Evolutionary conservation across 1,139 yeast species (phyloP).

Genomic region (Debaryomyces robertsiae): DNA sequence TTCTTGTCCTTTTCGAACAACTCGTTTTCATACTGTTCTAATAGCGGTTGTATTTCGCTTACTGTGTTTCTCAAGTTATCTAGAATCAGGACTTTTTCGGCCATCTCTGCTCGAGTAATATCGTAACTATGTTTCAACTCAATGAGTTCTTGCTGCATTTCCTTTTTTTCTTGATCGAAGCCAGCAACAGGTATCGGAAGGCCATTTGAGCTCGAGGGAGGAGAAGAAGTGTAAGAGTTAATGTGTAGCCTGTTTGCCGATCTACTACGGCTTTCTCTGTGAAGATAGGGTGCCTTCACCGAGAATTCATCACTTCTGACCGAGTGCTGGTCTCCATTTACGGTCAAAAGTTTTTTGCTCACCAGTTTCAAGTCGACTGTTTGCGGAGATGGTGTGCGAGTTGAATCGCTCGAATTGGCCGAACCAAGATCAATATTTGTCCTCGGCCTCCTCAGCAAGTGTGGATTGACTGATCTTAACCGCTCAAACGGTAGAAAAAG

Average conservation of each 20-base stretch:
- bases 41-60: constrained; percentile 46
- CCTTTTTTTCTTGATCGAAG: neutral
- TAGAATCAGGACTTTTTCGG: constrained; percentile 38
- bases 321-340: too few species aligned
- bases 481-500: constrained; percentile 72
- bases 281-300: too few species aligned
- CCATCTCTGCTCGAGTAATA: constrained; percentile 30
- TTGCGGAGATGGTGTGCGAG: constrained; percentile 13
- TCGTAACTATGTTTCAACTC: constrained; percentile 25
- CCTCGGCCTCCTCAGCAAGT: constrained; percentile 14
- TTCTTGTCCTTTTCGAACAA: constrained; percentile 47
- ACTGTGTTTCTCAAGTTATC: constrained; percentile 47
- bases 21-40: constrained; percentile 48
- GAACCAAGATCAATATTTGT: constrained; percentile 3
- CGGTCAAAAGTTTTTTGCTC: too few species aligned
- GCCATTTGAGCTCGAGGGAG: neutral
- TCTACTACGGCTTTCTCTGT: too few species aligned
- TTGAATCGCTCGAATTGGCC: constrained; percentile 2
- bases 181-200: neutral
- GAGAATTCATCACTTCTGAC: too few species aligned
- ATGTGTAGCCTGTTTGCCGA: neutral
- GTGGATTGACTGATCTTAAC: constrained; percentile 47
- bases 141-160: constrained; percentile 20
- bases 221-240: neutral
- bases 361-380: neutral